These are phyloP conservation scores for Colletotrichum tropicale DNA, from an alignment of 2,329 filamentous ascomycete species.

Conservation along the genomic window DNA sequence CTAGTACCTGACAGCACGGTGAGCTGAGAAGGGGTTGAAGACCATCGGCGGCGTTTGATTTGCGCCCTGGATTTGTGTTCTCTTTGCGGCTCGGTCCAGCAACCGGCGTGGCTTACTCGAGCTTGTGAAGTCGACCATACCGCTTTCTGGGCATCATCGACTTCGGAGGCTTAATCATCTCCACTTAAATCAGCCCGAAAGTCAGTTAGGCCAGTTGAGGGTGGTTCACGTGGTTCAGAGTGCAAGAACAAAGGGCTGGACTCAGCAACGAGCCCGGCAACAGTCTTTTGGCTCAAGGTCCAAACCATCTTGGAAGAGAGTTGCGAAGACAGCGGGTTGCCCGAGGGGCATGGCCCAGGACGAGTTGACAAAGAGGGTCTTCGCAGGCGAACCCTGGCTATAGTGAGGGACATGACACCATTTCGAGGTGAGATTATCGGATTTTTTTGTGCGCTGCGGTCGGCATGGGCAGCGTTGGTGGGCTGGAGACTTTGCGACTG, in stretches of 20 bases:
- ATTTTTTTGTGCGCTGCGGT: background rate
- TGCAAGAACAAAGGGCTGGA: background rate
- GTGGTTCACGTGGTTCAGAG: background rate
- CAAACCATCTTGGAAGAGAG: background rate
- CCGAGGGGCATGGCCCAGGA: background rate
- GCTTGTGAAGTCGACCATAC: background rate
- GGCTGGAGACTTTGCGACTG: background rate
- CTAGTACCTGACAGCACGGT: background rate
- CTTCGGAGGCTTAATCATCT: background rate
- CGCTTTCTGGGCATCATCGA: background rate
- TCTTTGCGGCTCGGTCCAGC: background rate
- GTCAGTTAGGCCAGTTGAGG: background rate
- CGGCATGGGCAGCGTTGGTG: background rate
- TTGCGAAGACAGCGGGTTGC: background rate
- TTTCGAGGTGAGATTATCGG: background rate
- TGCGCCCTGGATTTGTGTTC: background rate
- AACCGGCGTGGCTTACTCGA: background rate
- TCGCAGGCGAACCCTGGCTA: background rate
- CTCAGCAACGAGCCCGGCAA: background rate
- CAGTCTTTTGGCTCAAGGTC: background rate
- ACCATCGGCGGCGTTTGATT: background rate
- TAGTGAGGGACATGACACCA: slow-evolving; percentile 10
- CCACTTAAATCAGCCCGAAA: background rate
- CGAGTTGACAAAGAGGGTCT: slow-evolving; percentile 3
- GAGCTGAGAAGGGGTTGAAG: background rate